Evolutionary conservation across 768 basidiomycete species (phyloP).

Genomic region (Lyophyllum semitale): DNA sequence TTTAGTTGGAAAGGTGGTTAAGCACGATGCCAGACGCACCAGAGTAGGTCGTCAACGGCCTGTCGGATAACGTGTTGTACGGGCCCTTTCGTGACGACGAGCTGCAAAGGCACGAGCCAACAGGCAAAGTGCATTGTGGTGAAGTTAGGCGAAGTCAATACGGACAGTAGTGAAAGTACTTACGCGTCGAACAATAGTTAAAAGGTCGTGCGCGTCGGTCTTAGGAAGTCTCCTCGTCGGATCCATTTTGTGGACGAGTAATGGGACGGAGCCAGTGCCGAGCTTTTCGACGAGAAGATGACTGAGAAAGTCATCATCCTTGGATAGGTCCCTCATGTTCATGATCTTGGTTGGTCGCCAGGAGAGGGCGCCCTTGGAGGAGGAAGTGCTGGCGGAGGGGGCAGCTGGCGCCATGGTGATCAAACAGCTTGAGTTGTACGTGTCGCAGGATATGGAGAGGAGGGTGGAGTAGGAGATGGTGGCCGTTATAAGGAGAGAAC

Average conservation of each 20-base stretch:
- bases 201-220: conserved; percentile 66
- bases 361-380: conserved; percentile 34
- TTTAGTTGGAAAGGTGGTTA: conserved; percentile 23
- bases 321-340: conserved; percentile 88
- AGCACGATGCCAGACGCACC: conserved; percentile 41
- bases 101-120: conserved; percentile 37
- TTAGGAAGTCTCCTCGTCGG: conserved; percentile 74
- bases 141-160: conserved; percentile 23
- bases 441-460: conserved; percentile 17
- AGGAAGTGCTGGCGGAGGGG: conserved; percentile 21
- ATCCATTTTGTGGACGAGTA: conserved; percentile 91
- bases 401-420: conserved; percentile 31
- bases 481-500: conserved; percentile 5
- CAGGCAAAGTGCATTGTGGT: conserved; percentile 23
- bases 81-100: conserved; percentile 57
- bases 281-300: conserved; percentile 89
- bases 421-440: conserved; percentile 19
- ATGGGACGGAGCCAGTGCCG: conserved; percentile 76
- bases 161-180: conserved; percentile 29
- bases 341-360: conserved; percentile 89
- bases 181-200: conserved; percentile 79
- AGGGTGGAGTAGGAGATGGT: conserved; percentile 14
- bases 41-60: conserved; percentile 77
- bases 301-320: conserved; percentile 89
- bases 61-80: conserved; percentile 62